These are phyloP conservation scores for Ascochyta pisi DNA, from an alignment of 2,329 filamentous ascomycete genomes.

Conservation along the genomic window DNA sequence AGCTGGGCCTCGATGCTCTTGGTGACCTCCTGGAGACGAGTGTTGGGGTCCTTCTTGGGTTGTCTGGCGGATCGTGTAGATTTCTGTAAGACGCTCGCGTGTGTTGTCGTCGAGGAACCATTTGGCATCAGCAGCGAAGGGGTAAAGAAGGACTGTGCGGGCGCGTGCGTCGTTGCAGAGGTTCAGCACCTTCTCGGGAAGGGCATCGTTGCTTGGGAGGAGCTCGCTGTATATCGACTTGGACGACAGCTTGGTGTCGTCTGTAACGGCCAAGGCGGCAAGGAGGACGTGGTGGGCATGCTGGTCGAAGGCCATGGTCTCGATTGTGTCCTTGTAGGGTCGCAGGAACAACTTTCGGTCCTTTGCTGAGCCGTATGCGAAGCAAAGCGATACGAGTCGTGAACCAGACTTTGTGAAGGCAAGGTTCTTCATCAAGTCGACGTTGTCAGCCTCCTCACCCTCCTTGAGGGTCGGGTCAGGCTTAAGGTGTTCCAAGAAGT, in stretches of 20 bases:
- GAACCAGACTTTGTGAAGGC: slow-evolving; percentile 93
- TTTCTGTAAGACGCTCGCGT: slow-evolving; percentile 74
- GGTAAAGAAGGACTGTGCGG: slow-evolving; percentile 76
- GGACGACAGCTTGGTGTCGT: slow-evolving; percentile 87
- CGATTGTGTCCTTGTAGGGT: slow-evolving; percentile 87
- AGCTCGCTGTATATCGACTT: slow-evolving; percentile 90
- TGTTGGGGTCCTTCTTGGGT: slow-evolving; percentile 88
- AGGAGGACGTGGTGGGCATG: slow-evolving; percentile 83
- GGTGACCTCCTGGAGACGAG: slow-evolving; percentile 77
- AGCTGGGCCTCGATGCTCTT: slow-evolving; percentile 76
- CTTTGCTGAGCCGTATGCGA: slow-evolving; percentile 88
- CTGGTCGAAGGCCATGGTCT: slow-evolving; percentile 81
- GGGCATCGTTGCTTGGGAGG: slow-evolving; percentile 60
- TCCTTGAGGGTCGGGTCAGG: slow-evolving; percentile 77
- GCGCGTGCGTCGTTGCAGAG: slow-evolving; percentile 70
- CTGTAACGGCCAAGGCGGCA: slow-evolving; percentile 86
- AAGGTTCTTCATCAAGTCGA: slow-evolving; percentile 88
- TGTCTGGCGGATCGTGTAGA: slow-evolving; percentile 77
- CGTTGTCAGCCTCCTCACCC: slow-evolving; percentile 58
- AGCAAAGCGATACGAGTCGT: slow-evolving; percentile 77
- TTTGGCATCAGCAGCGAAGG: slow-evolving; percentile 70
- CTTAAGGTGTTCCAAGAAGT: slow-evolving; percentile 90
- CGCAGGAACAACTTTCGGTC: slow-evolving; percentile 89
- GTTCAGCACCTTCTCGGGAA: slow-evolving; percentile 69
- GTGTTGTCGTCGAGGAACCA: slow-evolving; percentile 69